A percentile compares a stretch with the other conserved stretches of the same genome.
phyloP scores from a whole-genome alignment of 202 grass and related monocot genomes.

The Digitaria exilis region DNA sequence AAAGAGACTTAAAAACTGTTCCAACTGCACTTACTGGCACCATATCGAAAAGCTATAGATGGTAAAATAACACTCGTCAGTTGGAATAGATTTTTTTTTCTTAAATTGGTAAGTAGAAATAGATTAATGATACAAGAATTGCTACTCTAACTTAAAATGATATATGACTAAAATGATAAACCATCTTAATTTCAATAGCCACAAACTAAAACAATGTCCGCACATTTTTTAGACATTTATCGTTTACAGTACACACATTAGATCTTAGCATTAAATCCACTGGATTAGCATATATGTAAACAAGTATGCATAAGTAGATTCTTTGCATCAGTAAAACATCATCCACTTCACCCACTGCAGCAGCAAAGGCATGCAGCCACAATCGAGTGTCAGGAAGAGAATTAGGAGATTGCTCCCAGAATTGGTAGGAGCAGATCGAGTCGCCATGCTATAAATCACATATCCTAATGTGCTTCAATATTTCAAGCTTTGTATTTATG shows the following conservation, averaged over 20 bases:
- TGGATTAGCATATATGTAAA: background rate
- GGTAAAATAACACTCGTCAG: conserved; percentile 31
- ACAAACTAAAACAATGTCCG: background rate
- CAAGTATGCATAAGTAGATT: background rate
- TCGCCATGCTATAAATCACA: conserved; percentile 7
- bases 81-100: background rate
- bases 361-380: conserved; percentile 8
- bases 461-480: conserved; percentile 7
- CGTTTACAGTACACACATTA: background rate
- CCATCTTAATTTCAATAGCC: background rate
- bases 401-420: background rate
- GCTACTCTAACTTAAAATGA: too few relatives aligned
- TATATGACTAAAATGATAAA: background rate
- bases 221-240: background rate
- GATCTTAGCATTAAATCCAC: conserved; percentile 22
- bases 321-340: conserved; percentile 3
- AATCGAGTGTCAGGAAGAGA: background rate
- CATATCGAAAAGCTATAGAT: conserved; percentile 49
- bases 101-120: too few relatives aligned
- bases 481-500: conserved; percentile 14
- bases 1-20: conserved; percentile 80
- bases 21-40: conserved; percentile 60
- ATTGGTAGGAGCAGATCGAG: too few relatives aligned
- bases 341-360: conserved; percentile 11
- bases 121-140: too few relatives aligned